Percentiles rank a stretch among this genome's conserved stretches.
Conservation (phyloP, 768 basidiomycete genomes). For the Tylopilus cervinicoccineus region DNA sequence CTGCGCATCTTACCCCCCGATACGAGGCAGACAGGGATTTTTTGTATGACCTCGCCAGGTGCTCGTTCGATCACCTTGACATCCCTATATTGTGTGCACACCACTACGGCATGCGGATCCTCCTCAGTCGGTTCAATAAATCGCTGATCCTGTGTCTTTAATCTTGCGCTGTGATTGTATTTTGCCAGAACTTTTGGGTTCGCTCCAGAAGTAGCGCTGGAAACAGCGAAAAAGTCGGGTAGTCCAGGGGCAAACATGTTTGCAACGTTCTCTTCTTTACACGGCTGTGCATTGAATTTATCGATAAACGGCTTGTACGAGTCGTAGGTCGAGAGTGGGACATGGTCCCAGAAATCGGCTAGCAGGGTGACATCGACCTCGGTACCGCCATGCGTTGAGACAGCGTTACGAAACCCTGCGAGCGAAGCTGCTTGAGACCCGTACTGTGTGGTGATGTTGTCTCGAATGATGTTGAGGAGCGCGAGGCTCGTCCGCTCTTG, state of each 20-base stretch:
- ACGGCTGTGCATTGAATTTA: constrained; percentile 14
- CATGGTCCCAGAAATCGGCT: constrained; percentile 3
- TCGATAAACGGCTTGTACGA: constrained; percentile 12
- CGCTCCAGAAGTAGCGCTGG: constrained; percentile 17
- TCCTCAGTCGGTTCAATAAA: neutral
- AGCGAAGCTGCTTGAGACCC: constrained; percentile 2
- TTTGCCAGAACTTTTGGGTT: constrained; percentile 6
- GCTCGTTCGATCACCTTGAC: constrained; percentile 7
- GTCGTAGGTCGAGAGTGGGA: constrained; percentile 12
- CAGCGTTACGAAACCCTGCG: constrained; percentile 6
- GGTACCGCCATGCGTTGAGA: neutral
- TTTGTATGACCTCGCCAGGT: neutral
- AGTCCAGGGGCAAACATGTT: constrained; percentile 20
- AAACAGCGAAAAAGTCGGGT: constrained; percentile 6
- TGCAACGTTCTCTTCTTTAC: constrained; percentile 17
- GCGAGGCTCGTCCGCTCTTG: neutral
- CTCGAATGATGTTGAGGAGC: constrained; percentile 5
- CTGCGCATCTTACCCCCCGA: constrained; percentile 1
- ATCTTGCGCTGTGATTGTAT: constrained; percentile 3
- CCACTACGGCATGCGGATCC: neutral
- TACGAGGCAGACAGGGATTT: constrained; percentile 6
- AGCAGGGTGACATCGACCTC: constrained; percentile 7
- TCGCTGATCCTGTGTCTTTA: neutral
- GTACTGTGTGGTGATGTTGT: constrained; percentile 11
- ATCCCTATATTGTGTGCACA: constrained; percentile 1